Evolutionary conservation across 2,329 filamentous ascomycete genomes (phyloP), one percentile per base, ranked within the genome.

Genomic region (Aurifilum marmelostoma): DNA sequence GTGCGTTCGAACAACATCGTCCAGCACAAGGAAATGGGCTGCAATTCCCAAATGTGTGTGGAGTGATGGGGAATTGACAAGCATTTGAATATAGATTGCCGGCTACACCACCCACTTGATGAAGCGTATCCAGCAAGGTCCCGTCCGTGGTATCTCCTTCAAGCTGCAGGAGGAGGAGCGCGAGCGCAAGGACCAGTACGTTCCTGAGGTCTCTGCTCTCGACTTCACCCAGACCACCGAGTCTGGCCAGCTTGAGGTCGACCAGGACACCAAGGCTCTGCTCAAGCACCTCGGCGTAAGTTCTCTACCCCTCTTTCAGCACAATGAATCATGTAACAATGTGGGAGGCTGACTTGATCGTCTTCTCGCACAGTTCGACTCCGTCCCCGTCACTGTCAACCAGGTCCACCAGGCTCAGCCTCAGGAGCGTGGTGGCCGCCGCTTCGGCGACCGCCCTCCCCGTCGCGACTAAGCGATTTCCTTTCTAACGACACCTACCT

Each of bases 111-210:
- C 96, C 76, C 94, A 97, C 83, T 83, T 97, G 85, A 99, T 99
- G 97, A 98, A 98, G 91, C 96, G 96, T 85, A 99, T 99, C 79
- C 96, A 98, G 89, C 94, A 96, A 83, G 96, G 96, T 75, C 96
- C 96, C 75, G 96, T 99, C 85, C 97, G 96, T 79, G 96, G 96
- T 88, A 99, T 99, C 87, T 99, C 97, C 85, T 99, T 99, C 94
- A 99, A 99, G 91, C 93, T 99, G 72, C 96, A 99, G 88, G 96
- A 99, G 88, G 96, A 99, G 89, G 96, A 99, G 91, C 93, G 96
- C 89, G 96, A 99, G 88, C 92, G 96, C 83, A 99, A 99, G 92
- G 96, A 99, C 88, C 96, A 99, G 89, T 99, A 97, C 88, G 96
- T 99, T 75, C 96, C 96, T 80, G 96, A 99, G 87, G 89, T 99